Base-by-base conservation (phyloP, 176 grass and related monocot species). In the Carex littledalei region DNA sequence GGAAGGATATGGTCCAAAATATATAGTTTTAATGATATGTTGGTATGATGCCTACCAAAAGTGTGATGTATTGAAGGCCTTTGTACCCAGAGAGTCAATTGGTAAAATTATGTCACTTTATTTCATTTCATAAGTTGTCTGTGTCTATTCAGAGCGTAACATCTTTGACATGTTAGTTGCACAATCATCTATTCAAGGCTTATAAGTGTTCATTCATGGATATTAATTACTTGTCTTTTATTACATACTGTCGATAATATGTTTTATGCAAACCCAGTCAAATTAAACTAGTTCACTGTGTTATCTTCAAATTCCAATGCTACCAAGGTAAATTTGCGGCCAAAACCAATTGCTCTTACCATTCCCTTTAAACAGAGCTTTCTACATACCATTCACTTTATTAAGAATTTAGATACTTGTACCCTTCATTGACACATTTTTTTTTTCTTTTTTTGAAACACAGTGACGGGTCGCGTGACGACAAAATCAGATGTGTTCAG, bases 401-500 rank as follows among this genome's bases (percentile, higher is more conserved):
- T 56, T 57, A 34, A 34, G 3, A 56, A 55, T 32, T 57, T 55
- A 34, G 52, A 31, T 26, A 17, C 22, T 35, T 78, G 52, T 9
- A 56, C 52, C 6, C 15, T 26, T 21, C 62, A 71, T 54, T 60
- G 87, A 70, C 50, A 10, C 76, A 56, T 31, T 0, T 14, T 9
- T 86, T 43, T 43, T 54, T 41, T 39, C 81, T 68, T 81, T 78
- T 68, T 81, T 78, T 85, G 80, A 22, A 84, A 24, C 78, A 82
- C 90, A 94, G 95, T 94, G 73, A 98, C 95, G 31, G 95, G 95
- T 53, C 95, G 95, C 10, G 95, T 98, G 72, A 98, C 95, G 8
- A 97, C 92, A 87, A 94, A 97, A 87, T 92, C 87, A 8, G 92
- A 98, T 82, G 95, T 98, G 62, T 98, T 94, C 67, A 98, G 95